Evolutionary conservation across 78 protist species (phyloP).

Genomic region (Monocercomonoides exilis): DNA sequence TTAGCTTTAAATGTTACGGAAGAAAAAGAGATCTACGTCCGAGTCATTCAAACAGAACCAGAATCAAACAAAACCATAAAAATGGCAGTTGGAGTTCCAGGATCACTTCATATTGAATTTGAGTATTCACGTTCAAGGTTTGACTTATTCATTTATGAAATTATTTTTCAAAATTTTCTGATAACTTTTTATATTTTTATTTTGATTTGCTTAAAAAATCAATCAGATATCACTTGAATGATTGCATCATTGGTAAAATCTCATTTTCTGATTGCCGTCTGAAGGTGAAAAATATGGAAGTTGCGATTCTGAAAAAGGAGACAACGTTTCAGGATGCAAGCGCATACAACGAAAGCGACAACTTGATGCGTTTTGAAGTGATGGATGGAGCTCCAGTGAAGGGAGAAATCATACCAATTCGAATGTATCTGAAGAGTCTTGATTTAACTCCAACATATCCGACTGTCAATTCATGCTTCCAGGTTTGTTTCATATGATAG

Average conservation of each 20-base stretch:
- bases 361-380: constrained; percentile 86
- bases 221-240: constrained; percentile 61
- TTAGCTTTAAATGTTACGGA: constrained; percentile 42
- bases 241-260: constrained; percentile 81
- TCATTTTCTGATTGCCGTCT: constrained; percentile 73
- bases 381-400: constrained; percentile 95
- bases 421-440: constrained; percentile 78
- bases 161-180: no score
- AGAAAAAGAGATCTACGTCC: constrained; percentile 78
- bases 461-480: constrained; percentile 74
- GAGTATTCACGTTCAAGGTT: constrained; percentile 79
- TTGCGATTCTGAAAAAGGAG: constrained; percentile 78
- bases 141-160: no score
- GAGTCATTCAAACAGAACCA: constrained; percentile 24
- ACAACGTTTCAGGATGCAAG: constrained; percentile 25
- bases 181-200: no score
- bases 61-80: constrained; percentile 64
- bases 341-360: constrained; percentile 57
- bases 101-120: constrained; percentile 92
- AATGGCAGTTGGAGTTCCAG: constrained; percentile 92
- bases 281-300: constrained; percentile 79
- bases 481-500: no score
- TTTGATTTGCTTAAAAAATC: no score
- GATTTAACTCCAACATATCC: constrained; percentile 87
- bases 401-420: constrained; percentile 85